Evolutionary conservation across 768 basidiomycete species (phyloP).

Genomic region (Termitomyces sp.): DNA sequence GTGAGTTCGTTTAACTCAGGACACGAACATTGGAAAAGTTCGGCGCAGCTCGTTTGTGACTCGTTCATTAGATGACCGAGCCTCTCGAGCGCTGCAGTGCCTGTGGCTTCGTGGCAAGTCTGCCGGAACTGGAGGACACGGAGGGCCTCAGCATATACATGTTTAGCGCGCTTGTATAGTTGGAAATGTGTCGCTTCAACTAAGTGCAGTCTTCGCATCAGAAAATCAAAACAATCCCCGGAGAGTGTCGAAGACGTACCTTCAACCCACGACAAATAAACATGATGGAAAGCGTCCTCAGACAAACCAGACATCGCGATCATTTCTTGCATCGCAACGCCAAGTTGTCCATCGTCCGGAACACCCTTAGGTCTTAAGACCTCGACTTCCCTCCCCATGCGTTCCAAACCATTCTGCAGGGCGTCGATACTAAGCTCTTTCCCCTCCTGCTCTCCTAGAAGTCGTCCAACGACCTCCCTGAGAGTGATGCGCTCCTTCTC

Average conservation of each 20-base stretch:
- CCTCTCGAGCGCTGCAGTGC: constrained; percentile 30
- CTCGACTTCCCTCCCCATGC: constrained; percentile 44
- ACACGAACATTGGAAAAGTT: constrained; percentile 76
- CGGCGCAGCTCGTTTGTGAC: constrained; percentile 67
- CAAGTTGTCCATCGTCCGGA: constrained; percentile 41
- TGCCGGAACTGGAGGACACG: constrained; percentile 78
- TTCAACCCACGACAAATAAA: constrained; percentile 78
- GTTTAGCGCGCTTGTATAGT: constrained; percentile 77
- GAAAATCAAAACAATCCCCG: background rate
- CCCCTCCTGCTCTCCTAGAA: constrained; percentile 42
- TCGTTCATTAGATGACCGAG: constrained; percentile 78
- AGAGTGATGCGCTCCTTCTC: constrained; percentile 56
- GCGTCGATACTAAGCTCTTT: constrained; percentile 41
- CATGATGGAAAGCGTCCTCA: constrained; percentile 51
- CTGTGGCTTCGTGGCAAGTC: constrained; percentile 48
- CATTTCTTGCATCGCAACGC: constrained; percentile 76
- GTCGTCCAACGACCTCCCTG: constrained; percentile 61
- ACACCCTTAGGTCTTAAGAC: constrained; percentile 42
- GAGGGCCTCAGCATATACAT: constrained; percentile 77
- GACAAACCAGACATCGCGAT: constrained; percentile 56
- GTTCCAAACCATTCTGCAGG: constrained; percentile 45
- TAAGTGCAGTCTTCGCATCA: constrained; percentile 18
- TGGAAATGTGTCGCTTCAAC: constrained; percentile 82
- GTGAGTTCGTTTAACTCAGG: constrained; percentile 73
- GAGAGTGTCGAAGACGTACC: constrained; percentile 39